phyloP scores from a whole-genome alignment of 129 eudicot species.

The Deinandra increscens region DNA sequence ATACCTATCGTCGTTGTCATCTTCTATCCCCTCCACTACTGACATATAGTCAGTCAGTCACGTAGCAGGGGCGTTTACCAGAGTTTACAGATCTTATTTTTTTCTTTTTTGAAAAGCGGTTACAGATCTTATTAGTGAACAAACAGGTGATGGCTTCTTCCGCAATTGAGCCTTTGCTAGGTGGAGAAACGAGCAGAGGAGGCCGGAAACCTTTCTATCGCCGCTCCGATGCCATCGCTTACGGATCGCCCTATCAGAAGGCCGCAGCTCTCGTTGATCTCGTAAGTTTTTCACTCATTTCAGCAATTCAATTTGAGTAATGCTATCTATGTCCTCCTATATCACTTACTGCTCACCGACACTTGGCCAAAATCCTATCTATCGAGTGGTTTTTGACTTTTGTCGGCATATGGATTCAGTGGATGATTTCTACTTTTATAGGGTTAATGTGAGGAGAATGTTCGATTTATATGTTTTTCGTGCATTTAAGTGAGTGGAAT shows the following conservation, averaged over 20 bases:
- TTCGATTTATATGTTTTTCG: neutral
- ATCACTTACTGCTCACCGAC: neutral
- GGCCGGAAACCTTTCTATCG: constrained; percentile 34
- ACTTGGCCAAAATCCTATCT: neutral
- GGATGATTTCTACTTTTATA: neutral
- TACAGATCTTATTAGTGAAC: constrained; percentile 8
- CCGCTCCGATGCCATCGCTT: constrained; percentile 67
- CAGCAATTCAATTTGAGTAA: neutral
- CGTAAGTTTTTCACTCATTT: constrained; percentile 33
- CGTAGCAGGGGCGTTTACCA: neutral
- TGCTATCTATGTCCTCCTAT: neutral
- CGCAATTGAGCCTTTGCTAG: constrained; percentile 35
- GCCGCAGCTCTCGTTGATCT: constrained; percentile 99
- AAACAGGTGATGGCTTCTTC: constrained; percentile 20
- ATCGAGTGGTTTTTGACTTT: constrained; percentile 16
- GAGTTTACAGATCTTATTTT: constrained; percentile 14
- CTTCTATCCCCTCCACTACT: neutral
- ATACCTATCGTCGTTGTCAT: constrained; percentile 2
- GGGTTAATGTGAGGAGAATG: neutral
- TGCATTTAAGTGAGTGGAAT: too few relatives aligned
- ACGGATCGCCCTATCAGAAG: constrained; percentile 68
- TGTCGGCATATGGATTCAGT: neutral
- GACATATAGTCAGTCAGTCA: neutral
- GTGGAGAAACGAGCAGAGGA: constrained; percentile 41
- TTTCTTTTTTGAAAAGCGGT: too few relatives aligned